Evolutionary conservation across 2,329 filamentous ascomycete genomes (phyloP), one percentile per base, ranked within the genome.

Genomic region (Hortaea werneckii): DNA sequence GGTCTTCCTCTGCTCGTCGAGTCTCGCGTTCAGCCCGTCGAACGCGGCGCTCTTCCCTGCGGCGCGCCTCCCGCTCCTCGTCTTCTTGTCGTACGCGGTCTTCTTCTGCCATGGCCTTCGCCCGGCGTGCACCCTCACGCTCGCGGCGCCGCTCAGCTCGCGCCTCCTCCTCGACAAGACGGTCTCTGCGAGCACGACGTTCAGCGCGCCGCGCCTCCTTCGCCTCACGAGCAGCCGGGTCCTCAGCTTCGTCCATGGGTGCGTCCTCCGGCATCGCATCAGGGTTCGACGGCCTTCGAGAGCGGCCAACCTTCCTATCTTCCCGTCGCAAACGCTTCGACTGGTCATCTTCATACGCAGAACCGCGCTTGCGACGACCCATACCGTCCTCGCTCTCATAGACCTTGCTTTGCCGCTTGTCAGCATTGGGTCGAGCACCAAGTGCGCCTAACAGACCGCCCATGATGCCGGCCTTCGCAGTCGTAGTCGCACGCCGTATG

Each of bases 401-500:
- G 4, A 45, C 54, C 40, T 56, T 61, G 51, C 55, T 61, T 42
- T 58, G 53, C 11, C 53, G 58, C 5, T 57, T 50, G 30, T 62
- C 57, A n/a, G 55, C 49, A 5, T 50, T 48, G 5, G 58, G 54
- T 8, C 55, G 50, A 44, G 57, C 48, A 13, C 20, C 46, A 49
- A 66, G 57, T 6, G 44, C 70, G 51, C 70, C 71, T 42, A 74
- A 66, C 50, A 58, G 71, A n/a, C 76, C 75, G n/a, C 76, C 74
- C 67, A 79, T 76, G 11, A 81, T 63, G 20, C 77, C 75, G 26
- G 46, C 70, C 73, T 43, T 78, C 3, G 79, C 72, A 44, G 68
- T 76, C 4, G 82, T 82, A 53, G 74, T 78, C 34, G 79, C 76
- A 41, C 82, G 76, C 58, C 76, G 79, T 40, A 80, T 56, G 32